Percentiles rank a stretch among this genome's conserved stretches.
Evolutionary conservation across 768 basidiomycete species (phyloP).

Genomic region (Lactarius indigo): DNA sequence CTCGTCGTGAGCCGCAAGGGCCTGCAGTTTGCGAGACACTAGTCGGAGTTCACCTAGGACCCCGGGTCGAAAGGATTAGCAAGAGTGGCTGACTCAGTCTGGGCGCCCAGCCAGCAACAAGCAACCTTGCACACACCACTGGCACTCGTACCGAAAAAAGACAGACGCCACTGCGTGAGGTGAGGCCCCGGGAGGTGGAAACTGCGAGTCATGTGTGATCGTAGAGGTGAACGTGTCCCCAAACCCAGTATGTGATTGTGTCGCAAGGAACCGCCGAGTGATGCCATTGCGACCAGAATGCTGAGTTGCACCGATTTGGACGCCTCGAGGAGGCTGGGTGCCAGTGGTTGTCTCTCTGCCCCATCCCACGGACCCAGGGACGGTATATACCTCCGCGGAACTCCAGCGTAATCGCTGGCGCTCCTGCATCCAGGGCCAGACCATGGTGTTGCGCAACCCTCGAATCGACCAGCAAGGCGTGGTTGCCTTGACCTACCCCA

Average conservation of each 20-base stretch:
- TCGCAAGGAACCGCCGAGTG: constrained; percentile 14
- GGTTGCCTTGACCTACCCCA: constrained; percentile 21
- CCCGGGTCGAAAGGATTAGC: not conserved
- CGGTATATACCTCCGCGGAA: constrained; percentile 16
- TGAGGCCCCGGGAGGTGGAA: constrained; percentile 11
- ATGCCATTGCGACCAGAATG: constrained; percentile 17
- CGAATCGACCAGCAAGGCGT: constrained; percentile 19
- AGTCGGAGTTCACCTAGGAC: constrained; percentile 14
- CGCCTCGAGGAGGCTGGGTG: constrained; percentile 20
- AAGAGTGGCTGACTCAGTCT: not conserved
- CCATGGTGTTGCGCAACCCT: constrained; percentile 20
- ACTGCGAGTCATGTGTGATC: constrained; percentile 23
- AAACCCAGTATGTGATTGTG: constrained; percentile 14
- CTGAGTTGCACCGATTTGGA: constrained; percentile 17
- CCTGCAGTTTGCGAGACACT: constrained; percentile 20
- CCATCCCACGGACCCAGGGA: constrained; percentile 14
- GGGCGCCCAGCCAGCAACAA: not conserved
- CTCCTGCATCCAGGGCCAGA: constrained; percentile 17
- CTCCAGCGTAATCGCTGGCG: constrained; percentile 19
- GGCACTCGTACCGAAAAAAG: not conserved
- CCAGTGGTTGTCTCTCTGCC: constrained; percentile 6
- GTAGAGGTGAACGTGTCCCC: constrained; percentile 19
- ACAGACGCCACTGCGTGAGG: constrained; percentile 11
- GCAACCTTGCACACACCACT: not conserved
- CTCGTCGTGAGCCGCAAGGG: not conserved